Evolutionary conservation across 768 basidiomycete species (phyloP), one percentile per base, ranked within the genome.

Genomic region (Termitomyces sp.): DNA sequence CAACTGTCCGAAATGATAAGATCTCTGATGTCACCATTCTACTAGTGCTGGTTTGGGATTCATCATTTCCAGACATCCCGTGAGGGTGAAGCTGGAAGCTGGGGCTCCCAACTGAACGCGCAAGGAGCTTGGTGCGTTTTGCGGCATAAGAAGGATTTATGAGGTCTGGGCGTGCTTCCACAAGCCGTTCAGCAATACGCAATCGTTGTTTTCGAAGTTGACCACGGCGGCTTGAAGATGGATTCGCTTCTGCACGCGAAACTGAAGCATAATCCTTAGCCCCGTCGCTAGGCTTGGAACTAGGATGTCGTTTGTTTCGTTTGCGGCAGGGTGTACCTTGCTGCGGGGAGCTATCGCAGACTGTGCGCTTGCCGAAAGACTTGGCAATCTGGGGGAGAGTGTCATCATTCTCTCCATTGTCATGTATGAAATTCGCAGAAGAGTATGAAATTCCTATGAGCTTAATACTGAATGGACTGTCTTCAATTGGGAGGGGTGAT

Each of bases 81-180:
- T 61, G 52, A 36, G 37, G 2, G 2, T n/a, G 53, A 36, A 40
- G 45, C 9, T 37, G 60, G 14, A 48, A 42, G 14, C 56, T 53
- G 20, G 38, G 43, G 17, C 34, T 56, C 11, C 60, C 57, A n/a
- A 54, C 57, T 20, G 53, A 52, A 29, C 65, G 59, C 20, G 63
- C 69, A 20, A 67, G 46, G 14, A 69, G 59, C 52, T 63, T 67
- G 14, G 71, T 70, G 10, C 70, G 66, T 55, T 71, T 74, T 5
- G 52, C 50, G 47, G 64, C 53, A 59, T 76, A 79, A 0, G 73
- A 68, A 2, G 72, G 66, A 7, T 68, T 67, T 1, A 79, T 76
- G 8, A 77, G 73, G 57, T 80, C 75, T 2, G 83, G 84, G 32
- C 78, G 76, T 11, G 80, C 81, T 14, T 65, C 67, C 4, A 77